These are phyloP conservation scores for Pleurotus salmoneostramineus DNA, from an alignment of 768 basidiomycete genomes.

Conservation along the genomic window DNA sequence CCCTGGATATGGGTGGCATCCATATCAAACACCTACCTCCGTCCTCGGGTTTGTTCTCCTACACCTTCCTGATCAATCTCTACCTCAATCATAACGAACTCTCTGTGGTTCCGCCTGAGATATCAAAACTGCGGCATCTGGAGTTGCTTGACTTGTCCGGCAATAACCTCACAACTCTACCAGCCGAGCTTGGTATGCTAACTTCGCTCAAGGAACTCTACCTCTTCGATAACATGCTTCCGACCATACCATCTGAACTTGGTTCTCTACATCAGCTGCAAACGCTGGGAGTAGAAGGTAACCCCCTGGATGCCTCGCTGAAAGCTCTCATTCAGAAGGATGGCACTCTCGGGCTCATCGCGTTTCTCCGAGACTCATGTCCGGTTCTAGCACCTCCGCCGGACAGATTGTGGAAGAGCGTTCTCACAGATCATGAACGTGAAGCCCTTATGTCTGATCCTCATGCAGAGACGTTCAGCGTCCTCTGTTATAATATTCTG, in stretches of 20 bases:
- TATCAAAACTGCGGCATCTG: constrained; percentile 79
- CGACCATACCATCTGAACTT: constrained; percentile 79
- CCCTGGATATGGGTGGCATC: constrained; percentile 95
- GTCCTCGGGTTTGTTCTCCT: constrained; percentile 71
- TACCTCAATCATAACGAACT: constrained; percentile 96
- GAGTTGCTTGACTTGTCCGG: constrained; percentile 90
- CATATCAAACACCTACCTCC: constrained; percentile 87
- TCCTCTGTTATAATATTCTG: constrained; percentile 91
- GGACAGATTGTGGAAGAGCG: constrained; percentile 70
- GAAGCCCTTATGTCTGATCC: constrained; percentile 61
- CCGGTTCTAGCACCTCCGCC: constrained; percentile 80
- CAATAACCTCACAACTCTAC: constrained; percentile 75
- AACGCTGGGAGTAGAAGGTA: constrained; percentile 95
- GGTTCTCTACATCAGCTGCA: constrained; percentile 91
- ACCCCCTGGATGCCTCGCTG: constrained; percentile 77
- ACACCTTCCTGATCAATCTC: constrained; percentile 90
- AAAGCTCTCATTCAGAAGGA: constrained; percentile 89
- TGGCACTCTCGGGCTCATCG: constrained; percentile 85
- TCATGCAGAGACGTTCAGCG: constrained; percentile 69
- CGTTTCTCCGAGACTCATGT: constrained; percentile 91
- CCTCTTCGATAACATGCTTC: constrained; percentile 93
- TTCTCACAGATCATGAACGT: constrained; percentile 54
- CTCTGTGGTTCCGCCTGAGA: constrained; percentile 72
- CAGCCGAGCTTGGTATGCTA: constrained; percentile 88
- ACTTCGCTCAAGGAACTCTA: constrained; percentile 88